Evolutionary conservation across 108 stramenopile species (phyloP).

Genomic region (Fragilaria radians): DNA sequence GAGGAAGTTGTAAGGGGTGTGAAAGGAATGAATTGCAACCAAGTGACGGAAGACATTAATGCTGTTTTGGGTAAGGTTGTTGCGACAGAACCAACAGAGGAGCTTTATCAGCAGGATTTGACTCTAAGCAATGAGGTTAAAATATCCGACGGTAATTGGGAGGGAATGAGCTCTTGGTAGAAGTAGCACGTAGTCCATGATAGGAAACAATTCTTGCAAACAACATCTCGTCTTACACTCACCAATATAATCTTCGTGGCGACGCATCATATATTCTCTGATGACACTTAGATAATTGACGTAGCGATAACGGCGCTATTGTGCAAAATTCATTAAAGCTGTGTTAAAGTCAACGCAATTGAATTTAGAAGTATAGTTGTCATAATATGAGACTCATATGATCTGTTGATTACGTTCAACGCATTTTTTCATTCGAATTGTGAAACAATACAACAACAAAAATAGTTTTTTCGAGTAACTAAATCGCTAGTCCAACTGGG

Average conservation of each 20-base stretch:
- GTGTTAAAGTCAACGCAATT: too few relatives aligned
- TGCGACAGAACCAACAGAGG: conserved; percentile 62
- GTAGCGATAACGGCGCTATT: too few relatives aligned
- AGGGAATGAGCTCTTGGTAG: conserved; percentile 43
- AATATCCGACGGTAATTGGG: conserved; percentile 32
- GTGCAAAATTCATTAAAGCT: too few relatives aligned
- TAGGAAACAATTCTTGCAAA: conserved; percentile 42
- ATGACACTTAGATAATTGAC: too few relatives aligned
- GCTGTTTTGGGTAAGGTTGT: conserved; percentile 63
- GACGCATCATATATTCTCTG: too few relatives aligned
- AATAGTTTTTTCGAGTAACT: too few relatives aligned
- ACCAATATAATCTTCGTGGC: conserved; percentile 88
- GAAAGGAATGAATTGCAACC: conserved; percentile 65
- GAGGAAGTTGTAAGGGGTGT: conserved; percentile 79
- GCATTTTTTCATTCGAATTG: too few relatives aligned
- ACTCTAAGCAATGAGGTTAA: conserved; percentile 45
- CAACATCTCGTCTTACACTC: conserved; percentile 87
- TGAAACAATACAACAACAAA: too few relatives aligned
- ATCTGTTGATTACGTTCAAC: too few relatives aligned
- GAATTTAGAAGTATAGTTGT: too few relatives aligned
- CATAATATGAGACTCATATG: too few relatives aligned
- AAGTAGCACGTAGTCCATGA: conserved; percentile 8
- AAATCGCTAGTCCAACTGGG: too few relatives aligned
- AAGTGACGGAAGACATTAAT: conserved; percentile 69
- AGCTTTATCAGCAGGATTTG: conserved; percentile 72